phyloP scores from a whole-genome alignment of 257 asterid species.

The Nicotiana paniculata region DNA sequence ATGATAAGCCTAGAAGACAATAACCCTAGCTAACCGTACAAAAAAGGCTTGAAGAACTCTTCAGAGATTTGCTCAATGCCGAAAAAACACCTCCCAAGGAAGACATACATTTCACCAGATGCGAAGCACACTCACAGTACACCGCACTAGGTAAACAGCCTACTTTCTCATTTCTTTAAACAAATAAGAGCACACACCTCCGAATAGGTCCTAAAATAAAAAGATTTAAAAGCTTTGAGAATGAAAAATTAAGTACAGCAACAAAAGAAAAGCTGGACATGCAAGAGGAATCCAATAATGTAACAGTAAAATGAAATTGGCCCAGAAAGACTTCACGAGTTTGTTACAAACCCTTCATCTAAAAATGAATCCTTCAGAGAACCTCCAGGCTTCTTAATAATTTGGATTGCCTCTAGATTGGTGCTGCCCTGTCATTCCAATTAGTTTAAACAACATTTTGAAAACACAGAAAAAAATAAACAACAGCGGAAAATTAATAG shows the following conservation, averaged over 20 bases:
- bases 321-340: not conserved
- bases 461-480: not conserved
- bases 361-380: constrained; percentile 77
- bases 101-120: not conserved
- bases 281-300: not conserved
- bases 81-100: not conserved
- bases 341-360: constrained; percentile 63
- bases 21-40: not conserved
- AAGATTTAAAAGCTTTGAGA: not conserved
- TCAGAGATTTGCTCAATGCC: not conserved
- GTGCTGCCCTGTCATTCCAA: constrained; percentile 67
- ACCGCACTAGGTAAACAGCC: not conserved
- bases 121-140: not conserved
- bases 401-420: constrained; percentile 81
- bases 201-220: not conserved
- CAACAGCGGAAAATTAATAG: not conserved
- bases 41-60: not conserved
- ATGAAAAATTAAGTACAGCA: not conserved
- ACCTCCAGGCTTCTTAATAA: constrained; percentile 90
- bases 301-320: not conserved
- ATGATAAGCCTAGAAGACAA: not conserved
- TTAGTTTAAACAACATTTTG: not conserved
- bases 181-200: not conserved
- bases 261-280: not conserved
- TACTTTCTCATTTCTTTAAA: not conserved